These are phyloP conservation scores for Balakata baccata DNA, from an alignment of 345 rosid genomes.

Conservation along the genomic window DNA sequence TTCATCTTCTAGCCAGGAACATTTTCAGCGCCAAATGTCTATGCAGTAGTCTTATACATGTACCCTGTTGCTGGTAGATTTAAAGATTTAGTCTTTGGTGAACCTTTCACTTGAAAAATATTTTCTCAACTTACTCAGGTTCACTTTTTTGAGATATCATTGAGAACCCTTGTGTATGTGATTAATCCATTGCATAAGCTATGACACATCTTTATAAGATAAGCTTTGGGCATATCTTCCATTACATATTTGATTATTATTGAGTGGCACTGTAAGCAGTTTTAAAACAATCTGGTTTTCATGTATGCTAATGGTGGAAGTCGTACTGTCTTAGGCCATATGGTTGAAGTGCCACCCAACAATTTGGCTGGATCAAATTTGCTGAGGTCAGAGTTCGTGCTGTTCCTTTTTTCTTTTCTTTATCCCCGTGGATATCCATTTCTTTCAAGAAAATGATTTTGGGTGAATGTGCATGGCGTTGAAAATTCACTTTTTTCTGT, in stretches of 20 bases:
- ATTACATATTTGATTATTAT: neutral
- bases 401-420: neutral
- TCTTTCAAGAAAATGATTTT: neutral
- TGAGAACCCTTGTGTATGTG: constrained; percentile 17
- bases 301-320: too few relatives aligned
- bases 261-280: neutral
- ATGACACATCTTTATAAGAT: neutral
- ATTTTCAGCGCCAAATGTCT: constrained; percentile 17
- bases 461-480: neutral
- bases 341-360: neutral
- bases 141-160: constrained; percentile 5
- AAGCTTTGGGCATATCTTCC: neutral
- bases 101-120: neutral
- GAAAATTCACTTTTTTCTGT: neutral
- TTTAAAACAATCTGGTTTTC: neutral
- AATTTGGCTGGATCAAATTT: neutral
- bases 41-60: constrained; percentile 22
- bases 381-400: neutral
- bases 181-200: neutral
- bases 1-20: constrained; percentile 30
- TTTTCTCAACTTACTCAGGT: neutral
- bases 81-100: constrained; percentile 21
- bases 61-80: constrained; percentile 20
- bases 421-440: neutral
- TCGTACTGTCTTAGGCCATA: too few relatives aligned